These are phyloP conservation scores for Cafeteria roenbergensis DNA, from an alignment of 108 stramenopile genomes.

Conservation along the genomic window DNA sequence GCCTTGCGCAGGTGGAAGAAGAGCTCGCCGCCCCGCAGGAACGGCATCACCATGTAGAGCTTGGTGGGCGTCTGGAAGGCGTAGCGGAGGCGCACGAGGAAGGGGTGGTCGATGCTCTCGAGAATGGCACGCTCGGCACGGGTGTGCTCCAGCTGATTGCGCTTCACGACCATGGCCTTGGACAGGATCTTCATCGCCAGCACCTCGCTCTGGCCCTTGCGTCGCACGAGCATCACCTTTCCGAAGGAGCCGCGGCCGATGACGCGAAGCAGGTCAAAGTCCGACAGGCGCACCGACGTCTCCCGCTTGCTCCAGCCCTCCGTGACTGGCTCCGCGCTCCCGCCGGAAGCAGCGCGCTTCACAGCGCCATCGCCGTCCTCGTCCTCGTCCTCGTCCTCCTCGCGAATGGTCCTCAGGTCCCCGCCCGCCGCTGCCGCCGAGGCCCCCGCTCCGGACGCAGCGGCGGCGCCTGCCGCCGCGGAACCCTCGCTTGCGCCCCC, in stretches of 20 bases:
- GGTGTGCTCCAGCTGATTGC: constrained; percentile 94
- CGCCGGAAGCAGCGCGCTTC: not conserved
- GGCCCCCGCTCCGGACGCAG: not conserved
- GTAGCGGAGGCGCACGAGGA: constrained; percentile 95
- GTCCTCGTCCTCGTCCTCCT: not conserved
- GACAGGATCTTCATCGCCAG: constrained; percentile 81
- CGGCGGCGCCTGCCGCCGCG: not conserved
- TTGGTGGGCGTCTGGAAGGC: constrained; percentile 91
- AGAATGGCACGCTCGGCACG: constrained; percentile 87
- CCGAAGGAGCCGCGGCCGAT: constrained; percentile 86
- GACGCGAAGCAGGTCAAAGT: constrained; percentile 38
- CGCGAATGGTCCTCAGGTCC: not conserved
- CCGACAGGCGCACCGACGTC: constrained; percentile 6
- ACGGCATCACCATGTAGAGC: constrained; percentile 91
- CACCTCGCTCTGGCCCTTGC: constrained; percentile 45
- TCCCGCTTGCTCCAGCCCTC: constrained; percentile 11
- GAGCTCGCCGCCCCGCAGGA: constrained; percentile 92
- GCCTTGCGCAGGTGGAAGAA: constrained; percentile 88
- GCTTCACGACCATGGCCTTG: constrained; percentile 88
- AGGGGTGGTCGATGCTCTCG: constrained; percentile 88
- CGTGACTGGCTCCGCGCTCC: not conserved
- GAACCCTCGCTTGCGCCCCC: not conserved
- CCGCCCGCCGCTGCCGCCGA: not conserved
- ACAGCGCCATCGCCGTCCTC: not conserved
- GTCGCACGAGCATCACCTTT: constrained; percentile 69